Percentiles rank a stretch among this genome's conserved stretches.
Conservation (phyloP, 768 basidiomycete species). For the Fibroporia radiculosa region DNA sequence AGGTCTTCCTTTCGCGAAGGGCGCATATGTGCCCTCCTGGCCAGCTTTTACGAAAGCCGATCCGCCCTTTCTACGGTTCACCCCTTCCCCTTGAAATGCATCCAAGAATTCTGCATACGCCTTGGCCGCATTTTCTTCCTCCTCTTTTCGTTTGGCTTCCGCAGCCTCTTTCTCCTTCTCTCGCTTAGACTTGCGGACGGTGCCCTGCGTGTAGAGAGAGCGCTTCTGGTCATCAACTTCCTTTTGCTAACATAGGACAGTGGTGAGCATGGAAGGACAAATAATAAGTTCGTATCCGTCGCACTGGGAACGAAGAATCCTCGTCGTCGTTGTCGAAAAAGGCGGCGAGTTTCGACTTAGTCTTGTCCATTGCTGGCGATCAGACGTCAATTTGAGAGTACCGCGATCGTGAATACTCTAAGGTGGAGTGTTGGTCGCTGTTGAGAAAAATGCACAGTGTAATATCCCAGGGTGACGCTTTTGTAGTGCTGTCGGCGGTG, state of each 20-base stretch:
- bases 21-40: conserved; percentile 37
- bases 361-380: conserved; percentile 66
- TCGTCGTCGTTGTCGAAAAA: conserved; percentile 85
- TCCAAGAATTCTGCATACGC: conserved; percentile 82
- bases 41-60: conserved; percentile 57
- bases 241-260: conserved; percentile 64
- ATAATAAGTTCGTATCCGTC: conserved; percentile 69
- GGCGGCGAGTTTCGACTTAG: conserved; percentile 59
- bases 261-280: conserved; percentile 53
- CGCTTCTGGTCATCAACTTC: conserved; percentile 79
- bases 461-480: too few species aligned
- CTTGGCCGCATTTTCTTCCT: conserved; percentile 71
- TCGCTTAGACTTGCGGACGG: conserved; percentile 78
- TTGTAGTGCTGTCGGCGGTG: too few species aligned
- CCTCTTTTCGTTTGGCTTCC: conserved; percentile 80
- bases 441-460: too few species aligned
- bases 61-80: conserved; percentile 37
- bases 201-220: conserved; percentile 81
- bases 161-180: conserved; percentile 93
- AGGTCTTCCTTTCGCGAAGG: conserved; percentile 20
- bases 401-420: too few species aligned
- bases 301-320: conserved; percentile 84
- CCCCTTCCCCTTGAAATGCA: conserved; percentile 71
- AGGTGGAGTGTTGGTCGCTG: too few species aligned
- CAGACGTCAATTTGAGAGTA: too few species aligned